phyloP scores from a whole-genome alignment of 495 filamentous ascomycete species.

The Neurospora sp. region DNA sequence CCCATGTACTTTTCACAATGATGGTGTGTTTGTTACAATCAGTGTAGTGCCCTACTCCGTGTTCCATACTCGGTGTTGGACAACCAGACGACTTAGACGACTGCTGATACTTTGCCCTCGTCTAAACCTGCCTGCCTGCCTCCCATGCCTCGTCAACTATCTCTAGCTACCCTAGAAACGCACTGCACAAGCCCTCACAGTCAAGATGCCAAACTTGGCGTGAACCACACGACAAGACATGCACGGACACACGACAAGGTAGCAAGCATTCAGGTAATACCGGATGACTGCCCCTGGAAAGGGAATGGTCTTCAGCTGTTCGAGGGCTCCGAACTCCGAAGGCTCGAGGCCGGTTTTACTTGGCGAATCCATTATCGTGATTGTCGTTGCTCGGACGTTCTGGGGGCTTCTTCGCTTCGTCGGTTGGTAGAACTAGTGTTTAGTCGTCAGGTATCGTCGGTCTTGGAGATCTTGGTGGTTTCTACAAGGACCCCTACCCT shows the following conservation, averaged over 20 bases:
- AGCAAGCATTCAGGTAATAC: neutral
- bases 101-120: neutral
- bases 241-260: neutral
- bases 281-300: neutral
- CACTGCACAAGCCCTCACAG: neutral
- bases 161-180: too few relatives aligned
- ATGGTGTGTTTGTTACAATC: neutral
- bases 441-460: neutral
- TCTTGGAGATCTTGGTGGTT: neutral
- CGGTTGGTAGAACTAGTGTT: neutral
- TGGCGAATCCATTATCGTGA: neutral
- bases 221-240: neutral
- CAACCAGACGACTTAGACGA: neutral
- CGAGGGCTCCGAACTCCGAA: too few relatives aligned
- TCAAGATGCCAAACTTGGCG: neutral
- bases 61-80: neutral
- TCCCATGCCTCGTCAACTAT: too few relatives aligned
- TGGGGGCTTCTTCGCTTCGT: neutral
- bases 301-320: neutral
- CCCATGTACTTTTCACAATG: neutral
- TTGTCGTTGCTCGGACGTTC: neutral
- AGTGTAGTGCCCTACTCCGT: neutral
- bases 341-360: neutral
- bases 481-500: neutral
- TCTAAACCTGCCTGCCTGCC: neutral